Evolutionary conservation across 805 yeast genomes (phyloP), one percentile per base, ranked within the genome.

Genomic region (Yamadazyma ubonensis): DNA sequence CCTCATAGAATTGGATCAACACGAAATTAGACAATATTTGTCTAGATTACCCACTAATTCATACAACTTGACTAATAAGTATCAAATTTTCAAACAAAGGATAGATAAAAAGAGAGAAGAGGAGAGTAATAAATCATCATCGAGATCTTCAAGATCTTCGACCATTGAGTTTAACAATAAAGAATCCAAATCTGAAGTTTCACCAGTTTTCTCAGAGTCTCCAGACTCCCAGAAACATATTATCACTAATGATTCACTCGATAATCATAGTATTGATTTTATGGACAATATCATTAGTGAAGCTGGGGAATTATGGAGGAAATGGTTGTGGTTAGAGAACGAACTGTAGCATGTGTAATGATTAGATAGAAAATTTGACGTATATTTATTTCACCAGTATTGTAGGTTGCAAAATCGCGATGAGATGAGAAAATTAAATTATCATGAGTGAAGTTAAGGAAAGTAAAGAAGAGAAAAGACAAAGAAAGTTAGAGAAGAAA

Each of bases 231-330:
- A 39, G 11, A 45, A 45, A 29, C 47, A 51, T 9, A 58, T 62
- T 3, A 59, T 62, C 12, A 53, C 63, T 11, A 59, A 61, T 41
- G 65, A 62, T 43, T 48, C 55, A 3, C 29, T 35, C 17, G 51
- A 48, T 32, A 50, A 65, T 41, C 76, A 76, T 25, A 33, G 46
- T 6, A 64, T 71, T 29, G 76, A 74, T 46, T 87, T 84, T 49
- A 83, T 87, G 57, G 89, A 85, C 53, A 83, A 81, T 48, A 72
- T 87, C 20, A 71, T 86, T 30, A 65, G 68, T 40, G 90, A 83
- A 57, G 90, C 95, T 2, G 95, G 96, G 22, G 95, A 87, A 53
- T 68, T 85, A 30, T 87, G 95, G 95, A 70, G 96, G 48, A 83
- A 80, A 52, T 86, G 91, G 86, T 63, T 85, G 28, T 86, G 70